Evolutionary conservation across 768 basidiomycete species (phyloP).

Genomic region (Tylopilus cervinicoccineus): DNA sequence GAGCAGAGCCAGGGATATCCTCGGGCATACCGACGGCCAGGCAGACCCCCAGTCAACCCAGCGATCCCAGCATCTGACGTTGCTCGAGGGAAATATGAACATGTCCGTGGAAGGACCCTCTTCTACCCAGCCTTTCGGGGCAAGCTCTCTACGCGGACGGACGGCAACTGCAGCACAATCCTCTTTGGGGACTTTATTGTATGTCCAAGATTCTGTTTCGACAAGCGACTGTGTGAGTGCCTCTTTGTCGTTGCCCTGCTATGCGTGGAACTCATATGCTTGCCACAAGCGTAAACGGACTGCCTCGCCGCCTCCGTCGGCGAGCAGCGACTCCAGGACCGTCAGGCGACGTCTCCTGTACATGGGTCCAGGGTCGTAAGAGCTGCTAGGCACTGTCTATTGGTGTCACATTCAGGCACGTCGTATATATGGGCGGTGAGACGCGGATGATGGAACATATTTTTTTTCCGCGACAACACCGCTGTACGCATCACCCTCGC

Average conservation of each 20-base stretch:
- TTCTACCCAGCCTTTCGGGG: slow-evolving; percentile 39
- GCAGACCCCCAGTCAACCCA: slow-evolving; percentile 26
- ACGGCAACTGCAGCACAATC: background rate
- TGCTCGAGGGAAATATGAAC: background rate
- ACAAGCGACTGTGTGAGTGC: slow-evolving; percentile 10
- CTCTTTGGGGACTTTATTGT: slow-evolving; percentile 12
- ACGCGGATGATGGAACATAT: too few species aligned
- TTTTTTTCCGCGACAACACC: too few species aligned
- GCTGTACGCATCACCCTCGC: too few species aligned
- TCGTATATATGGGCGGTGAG: too few species aligned
- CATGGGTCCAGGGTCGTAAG: too few species aligned
- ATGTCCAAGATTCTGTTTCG: slow-evolving; percentile 14
- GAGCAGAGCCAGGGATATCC: slow-evolving; percentile 34
- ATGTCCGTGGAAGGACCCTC: slow-evolving; percentile 11
- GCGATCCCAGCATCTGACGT: slow-evolving; percentile 20
- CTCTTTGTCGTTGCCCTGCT: background rate
- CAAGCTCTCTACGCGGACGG: slow-evolving; percentile 32
- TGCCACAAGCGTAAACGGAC: slow-evolving; percentile 12
- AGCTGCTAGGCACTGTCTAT: too few species aligned
- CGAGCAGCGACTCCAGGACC: background rate
- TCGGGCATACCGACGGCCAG: slow-evolving; percentile 16
- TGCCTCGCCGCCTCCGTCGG: slow-evolving; percentile 4
- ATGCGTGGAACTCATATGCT: slow-evolving; percentile 1
- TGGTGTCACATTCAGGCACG: too few species aligned
- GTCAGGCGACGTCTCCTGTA: slow-evolving; percentile 12